Evolutionary conservation across 2,329 filamentous ascomycete genomes (phyloP).

Genomic region (Talaromyces atroroseus): DNA sequence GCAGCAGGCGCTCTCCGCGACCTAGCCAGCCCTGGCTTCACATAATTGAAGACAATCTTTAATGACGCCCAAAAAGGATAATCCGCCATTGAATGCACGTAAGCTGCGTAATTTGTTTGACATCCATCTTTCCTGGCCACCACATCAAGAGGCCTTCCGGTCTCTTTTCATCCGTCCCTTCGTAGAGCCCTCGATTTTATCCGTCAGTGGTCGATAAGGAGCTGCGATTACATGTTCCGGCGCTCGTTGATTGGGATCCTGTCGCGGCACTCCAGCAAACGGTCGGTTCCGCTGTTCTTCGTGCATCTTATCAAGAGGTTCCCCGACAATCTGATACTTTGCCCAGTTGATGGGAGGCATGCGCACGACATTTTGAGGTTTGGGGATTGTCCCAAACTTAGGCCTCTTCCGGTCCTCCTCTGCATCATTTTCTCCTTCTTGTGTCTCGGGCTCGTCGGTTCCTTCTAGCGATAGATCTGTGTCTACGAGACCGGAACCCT

Average conservation of each 20-base stretch:
- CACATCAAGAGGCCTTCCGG: conserved; percentile 26
- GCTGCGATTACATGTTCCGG: conserved; percentile 51
- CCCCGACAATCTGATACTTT: conserved; percentile 85
- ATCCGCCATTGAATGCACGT: neutral
- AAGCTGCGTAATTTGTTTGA: neutral
- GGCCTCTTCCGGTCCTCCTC: neutral
- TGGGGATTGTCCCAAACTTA: conserved; percentile 63
- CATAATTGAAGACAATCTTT: neutral
- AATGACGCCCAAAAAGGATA: neutral
- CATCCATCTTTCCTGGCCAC: neutral
- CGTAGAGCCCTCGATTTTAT: conserved; percentile 40
- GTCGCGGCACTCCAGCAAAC: conserved; percentile 35
- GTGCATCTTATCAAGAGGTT: conserved; percentile 77
- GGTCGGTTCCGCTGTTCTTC: conserved; percentile 69
- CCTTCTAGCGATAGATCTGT: conserved; percentile 26
- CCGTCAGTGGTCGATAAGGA: conserved; percentile 56
- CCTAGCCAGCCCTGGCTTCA: too few species aligned
- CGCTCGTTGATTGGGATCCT: conserved; percentile 29
- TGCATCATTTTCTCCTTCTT: neutral
- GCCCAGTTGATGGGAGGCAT: conserved; percentile 91
- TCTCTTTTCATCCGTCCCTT: conserved; percentile 28
- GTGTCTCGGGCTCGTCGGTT: conserved; percentile 16
- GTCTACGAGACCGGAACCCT: conserved; percentile 27
- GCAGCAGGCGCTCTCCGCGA: neutral
- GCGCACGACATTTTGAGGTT: conserved; percentile 74